These are phyloP conservation scores for Arthrobotrys megalospora DNA, from an alignment of 2,329 filamentous ascomycete species.

Conservation along the genomic window DNA sequence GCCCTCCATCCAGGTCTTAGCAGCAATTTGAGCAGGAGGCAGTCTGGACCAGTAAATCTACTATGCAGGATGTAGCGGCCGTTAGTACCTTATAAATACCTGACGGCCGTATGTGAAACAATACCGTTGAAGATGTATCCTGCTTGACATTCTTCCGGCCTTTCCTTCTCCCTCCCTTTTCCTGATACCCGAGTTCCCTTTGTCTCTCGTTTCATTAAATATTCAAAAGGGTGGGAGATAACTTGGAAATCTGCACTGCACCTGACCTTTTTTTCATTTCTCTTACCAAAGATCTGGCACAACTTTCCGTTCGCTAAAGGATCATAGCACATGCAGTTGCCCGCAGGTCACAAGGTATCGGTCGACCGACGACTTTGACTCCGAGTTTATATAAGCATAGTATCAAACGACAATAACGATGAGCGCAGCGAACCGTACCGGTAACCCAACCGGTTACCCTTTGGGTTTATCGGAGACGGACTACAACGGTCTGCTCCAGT, in stretches of 20 bases:
- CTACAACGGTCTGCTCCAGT: conserved; percentile 51
- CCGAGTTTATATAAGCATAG: conserved; percentile 18
- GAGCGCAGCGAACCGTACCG: conserved; percentile 49
- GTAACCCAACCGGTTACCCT: conserved; percentile 54
- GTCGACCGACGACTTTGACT: conserved; percentile 51
- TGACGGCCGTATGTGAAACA: conserved; percentile 53
- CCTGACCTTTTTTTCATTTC: conserved; percentile 57
- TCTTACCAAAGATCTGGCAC: conserved; percentile 30
- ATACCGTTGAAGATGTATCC: conserved; percentile 60
- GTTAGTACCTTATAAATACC: conserved; percentile 56
- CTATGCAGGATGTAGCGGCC: conserved; percentile 39
- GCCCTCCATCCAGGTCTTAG: conserved; percentile 27
- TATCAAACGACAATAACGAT: conserved; percentile 22
- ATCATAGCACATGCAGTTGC: conserved; percentile 52
- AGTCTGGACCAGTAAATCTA: conserved; percentile 36
- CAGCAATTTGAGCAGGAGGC: conserved; percentile 36
- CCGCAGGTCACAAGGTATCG: conserved; percentile 50
- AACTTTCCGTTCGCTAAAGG: conserved; percentile 40
- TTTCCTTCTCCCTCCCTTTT: conserved; percentile 11
- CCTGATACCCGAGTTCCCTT: conserved; percentile 32
- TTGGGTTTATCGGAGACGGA: conserved; percentile 50
- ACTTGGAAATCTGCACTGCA: conserved; percentile 38
- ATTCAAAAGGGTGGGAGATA: conserved; percentile 47
- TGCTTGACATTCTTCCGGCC: conserved; percentile 32
- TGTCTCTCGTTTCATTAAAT: conserved; percentile 54